Percentiles rank a stretch among this genome's conserved stretches.
Evolutionary conservation across 495 filamentous ascomycete species (phyloP).

Genomic region (Terfezia boudieri): DNA sequence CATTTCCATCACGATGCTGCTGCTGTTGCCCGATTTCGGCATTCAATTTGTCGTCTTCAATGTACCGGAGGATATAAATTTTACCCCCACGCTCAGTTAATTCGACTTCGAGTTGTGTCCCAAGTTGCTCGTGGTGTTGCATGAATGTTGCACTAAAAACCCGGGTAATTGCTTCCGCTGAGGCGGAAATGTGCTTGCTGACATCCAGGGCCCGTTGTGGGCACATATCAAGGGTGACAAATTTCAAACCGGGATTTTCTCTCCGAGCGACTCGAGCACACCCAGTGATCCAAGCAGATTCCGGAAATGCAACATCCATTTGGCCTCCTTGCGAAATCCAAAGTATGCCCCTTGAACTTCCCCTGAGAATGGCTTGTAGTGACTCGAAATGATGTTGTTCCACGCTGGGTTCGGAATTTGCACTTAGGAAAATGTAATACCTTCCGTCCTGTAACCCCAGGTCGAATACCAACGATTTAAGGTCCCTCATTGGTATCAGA

Average conservation of each 20-base stretch:
- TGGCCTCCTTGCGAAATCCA: constrained; percentile 31
- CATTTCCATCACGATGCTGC: neutral
- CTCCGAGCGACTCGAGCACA: constrained; percentile 31
- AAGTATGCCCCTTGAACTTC: constrained; percentile 22
- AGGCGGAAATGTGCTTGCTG: constrained; percentile 6
- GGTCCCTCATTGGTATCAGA: no score
- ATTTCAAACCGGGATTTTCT: constrained; percentile 27
- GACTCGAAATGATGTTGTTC: constrained; percentile 11
- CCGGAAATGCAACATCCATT: constrained; percentile 22
- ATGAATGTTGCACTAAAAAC: constrained; percentile 23
- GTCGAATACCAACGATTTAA: no score
- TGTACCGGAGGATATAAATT: constrained; percentile 27
- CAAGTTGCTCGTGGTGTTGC: constrained; percentile 21
- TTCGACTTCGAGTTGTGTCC: constrained; percentile 1
- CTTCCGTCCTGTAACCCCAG: no score
- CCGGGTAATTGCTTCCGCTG: constrained; percentile 21
- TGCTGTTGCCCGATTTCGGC: constrained; percentile 27
- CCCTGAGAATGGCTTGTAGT: constrained; percentile 14
- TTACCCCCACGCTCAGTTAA: constrained; percentile 25
- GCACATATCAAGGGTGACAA: constrained; percentile 31
- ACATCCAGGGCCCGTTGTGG: constrained; percentile 20
- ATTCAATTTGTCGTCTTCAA: constrained; percentile 27
- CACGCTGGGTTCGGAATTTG: constrained; percentile 4
- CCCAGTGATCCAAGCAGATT: constrained; percentile 32
- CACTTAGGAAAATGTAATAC: neutral